Conservation (phyloP, 2,329 filamentous ascomycete genomes). For the Ceratocystis diversiconidia region DNA sequence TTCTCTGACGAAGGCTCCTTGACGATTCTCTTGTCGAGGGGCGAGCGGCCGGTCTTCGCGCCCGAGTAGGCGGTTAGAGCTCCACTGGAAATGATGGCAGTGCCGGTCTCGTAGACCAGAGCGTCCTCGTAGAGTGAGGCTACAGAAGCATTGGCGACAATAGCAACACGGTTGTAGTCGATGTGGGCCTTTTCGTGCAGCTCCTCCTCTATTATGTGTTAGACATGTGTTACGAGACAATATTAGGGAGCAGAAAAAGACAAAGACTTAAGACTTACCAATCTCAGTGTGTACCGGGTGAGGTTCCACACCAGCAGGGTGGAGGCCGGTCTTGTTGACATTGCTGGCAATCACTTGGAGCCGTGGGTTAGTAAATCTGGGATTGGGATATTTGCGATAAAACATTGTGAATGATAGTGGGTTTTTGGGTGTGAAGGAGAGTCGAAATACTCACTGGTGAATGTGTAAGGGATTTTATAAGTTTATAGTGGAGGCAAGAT, state of each 20-base stretch:
- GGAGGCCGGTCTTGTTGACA: constrained; percentile 84
- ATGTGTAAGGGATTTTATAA: background rate
- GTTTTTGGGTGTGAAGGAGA: background rate
- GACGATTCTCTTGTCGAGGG: constrained; percentile 93
- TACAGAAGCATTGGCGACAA: constrained; percentile 91
- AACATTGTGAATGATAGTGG: background rate
- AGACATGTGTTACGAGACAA: constrained; percentile 13
- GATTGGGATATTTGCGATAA: constrained; percentile 1
- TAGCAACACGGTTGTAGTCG: constrained; percentile 95
- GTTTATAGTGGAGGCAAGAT: background rate
- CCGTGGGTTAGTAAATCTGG: constrained; percentile 12
- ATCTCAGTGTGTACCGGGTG: constrained; percentile 84
- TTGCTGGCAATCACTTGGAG: constrained; percentile 39
- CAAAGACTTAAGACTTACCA: constrained; percentile 31
- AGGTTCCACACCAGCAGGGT: constrained; percentile 83
- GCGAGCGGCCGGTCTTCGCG: constrained; percentile 93
- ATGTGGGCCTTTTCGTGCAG: constrained; percentile 97
- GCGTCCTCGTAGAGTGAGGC: constrained; percentile 98
- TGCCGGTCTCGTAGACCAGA: constrained; percentile 85
- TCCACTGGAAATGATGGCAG: constrained; percentile 89
- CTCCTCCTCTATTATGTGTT: constrained; percentile 53
- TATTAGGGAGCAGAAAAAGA: background rate
- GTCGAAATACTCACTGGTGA: background rate
- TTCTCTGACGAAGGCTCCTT: constrained; percentile 79
- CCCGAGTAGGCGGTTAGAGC: constrained; percentile 95